Base-by-base conservation (phyloP, 345 rosid genomes). In the Populus davidiana region DNA sequence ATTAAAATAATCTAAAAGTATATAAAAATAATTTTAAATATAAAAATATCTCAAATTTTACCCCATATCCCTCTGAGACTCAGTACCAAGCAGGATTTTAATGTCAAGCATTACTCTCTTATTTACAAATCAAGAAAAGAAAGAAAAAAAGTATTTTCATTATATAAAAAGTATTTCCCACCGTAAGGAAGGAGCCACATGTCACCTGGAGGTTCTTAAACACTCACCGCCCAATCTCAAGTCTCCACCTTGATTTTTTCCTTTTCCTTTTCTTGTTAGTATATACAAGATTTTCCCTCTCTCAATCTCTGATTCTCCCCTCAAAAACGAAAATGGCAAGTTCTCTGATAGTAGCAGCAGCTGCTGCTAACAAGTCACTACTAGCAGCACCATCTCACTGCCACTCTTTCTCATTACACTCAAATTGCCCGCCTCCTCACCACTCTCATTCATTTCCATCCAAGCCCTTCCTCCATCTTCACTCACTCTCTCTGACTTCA, bases 401-500 rank as follows among this genome's bases (percentile, higher is more conserved):
- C 13, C 59, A 64, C 52, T 47, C 8, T 25, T 66, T 41, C 61
- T 35, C n/a, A 38, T 17, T 49, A 5, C 23, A 7, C 73, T 78
- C 85, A 1, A 79, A 20, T 2, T 67, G 18, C 39, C 61, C 23
- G 21, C 75, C 77, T 69, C 72, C 76, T 69, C 72, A 20, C 70
- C 59, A 77, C 66, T 79, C 84, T 63, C 74, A 17, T 17, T 68
- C 78, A 1, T 35, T 84, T 12, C 50, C 83, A 2, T 1, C 59
- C 27, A 82, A 27, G 1, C 41, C 85, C 64, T 66, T 78, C 6
- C 61, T 67, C 25, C 47, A 35, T 44, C 38, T 5, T 44, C 44
- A 69, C 9, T 2, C 75, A 56, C 85, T 54, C 67, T 82, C 87
- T 35, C 43, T 86, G 31, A 41, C 79, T 68, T 78, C 92, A 2